Evolutionary conservation across 345 rosid genomes (phyloP).

Genomic region (Barbarea vulgaris): DNA sequence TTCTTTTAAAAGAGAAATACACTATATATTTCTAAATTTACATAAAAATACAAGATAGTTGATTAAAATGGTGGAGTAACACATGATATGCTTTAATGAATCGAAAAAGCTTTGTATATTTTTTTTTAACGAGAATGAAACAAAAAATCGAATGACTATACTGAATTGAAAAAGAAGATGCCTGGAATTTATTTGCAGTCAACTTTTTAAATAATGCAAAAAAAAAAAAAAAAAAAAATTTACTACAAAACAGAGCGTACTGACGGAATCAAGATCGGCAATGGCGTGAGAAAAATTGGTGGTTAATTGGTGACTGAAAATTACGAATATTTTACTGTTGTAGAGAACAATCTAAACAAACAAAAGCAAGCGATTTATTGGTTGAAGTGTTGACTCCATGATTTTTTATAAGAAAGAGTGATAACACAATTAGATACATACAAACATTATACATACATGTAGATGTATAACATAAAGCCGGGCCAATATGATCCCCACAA

Average conservation of each 20-base stretch:
- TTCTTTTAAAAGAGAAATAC: not conserved
- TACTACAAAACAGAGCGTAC: not conserved
- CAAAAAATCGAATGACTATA: not conserved
- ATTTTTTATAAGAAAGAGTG: slow-evolving; percentile 1
- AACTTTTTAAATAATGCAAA: too few relatives aligned
- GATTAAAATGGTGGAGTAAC: not conserved
- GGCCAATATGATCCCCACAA: slow-evolving; percentile 25
- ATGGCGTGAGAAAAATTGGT: not conserved
- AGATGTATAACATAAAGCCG: slow-evolving; percentile 36
- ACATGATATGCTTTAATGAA: too few relatives aligned
- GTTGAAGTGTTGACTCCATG: slow-evolving; percentile 20
- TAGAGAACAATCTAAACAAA: not conserved
- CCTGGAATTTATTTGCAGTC: not conserved
- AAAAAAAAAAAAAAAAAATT: not conserved
- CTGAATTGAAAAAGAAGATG: not conserved
- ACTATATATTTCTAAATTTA: not conserved
- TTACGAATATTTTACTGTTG: not conserved
- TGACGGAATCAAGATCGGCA: not conserved
- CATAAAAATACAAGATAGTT: not conserved
- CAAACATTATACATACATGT: slow-evolving; percentile 20
- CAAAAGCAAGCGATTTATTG: not conserved
- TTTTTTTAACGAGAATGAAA: not conserved
- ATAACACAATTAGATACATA: slow-evolving; percentile 32
- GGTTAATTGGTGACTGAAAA: not conserved
- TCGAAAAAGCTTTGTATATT: too few relatives aligned